A percentile compares a stretch with the other conserved stretches of the same genome.
These are phyloP conservation scores for Suhomyces xylopsoci DNA, from an alignment of 805 yeast genomes.

Conservation along the genomic window DNA sequence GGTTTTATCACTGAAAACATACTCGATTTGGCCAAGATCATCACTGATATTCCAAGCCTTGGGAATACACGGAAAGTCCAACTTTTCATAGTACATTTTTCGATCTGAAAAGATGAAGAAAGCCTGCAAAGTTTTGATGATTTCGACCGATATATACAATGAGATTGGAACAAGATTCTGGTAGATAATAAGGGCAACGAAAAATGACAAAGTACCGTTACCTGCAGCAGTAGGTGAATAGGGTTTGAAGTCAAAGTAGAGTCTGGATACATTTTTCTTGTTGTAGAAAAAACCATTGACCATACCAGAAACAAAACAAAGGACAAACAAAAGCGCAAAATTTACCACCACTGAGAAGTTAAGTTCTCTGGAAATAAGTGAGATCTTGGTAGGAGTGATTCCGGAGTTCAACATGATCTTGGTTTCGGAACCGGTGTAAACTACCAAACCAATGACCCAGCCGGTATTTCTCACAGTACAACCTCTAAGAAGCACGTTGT, in stretches of 20 bases:
- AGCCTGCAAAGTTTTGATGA: slow-evolving; percentile 79
- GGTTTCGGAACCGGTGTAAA: slow-evolving; percentile 75
- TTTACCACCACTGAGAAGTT: slow-evolving; percentile 68
- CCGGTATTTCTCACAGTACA: slow-evolving; percentile 76
- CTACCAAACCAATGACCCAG: slow-evolving; percentile 77
- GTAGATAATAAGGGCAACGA: slow-evolving; percentile 72
- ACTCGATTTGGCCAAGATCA: slow-evolving; percentile 83
- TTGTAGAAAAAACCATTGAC: slow-evolving; percentile 67
- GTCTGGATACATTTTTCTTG: slow-evolving; percentile 47
- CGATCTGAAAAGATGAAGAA: slow-evolving; percentile 76
- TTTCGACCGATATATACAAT: slow-evolving; percentile 75
- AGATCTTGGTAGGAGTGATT: slow-evolving; percentile 71
- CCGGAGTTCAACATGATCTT: slow-evolving; percentile 83
- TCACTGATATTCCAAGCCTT: slow-evolving; percentile 84
- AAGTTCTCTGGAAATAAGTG: slow-evolving; percentile 69
- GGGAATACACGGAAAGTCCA: slow-evolving; percentile 82
- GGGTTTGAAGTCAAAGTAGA: slow-evolving; percentile 67
- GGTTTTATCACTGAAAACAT: slow-evolving; percentile 79
- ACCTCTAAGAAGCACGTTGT: slow-evolving; percentile 70
- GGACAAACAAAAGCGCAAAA: slow-evolving; percentile 57
- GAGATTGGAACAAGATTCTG: slow-evolving; percentile 84
- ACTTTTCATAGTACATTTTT: slow-evolving; percentile 60
- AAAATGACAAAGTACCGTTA: slow-evolving; percentile 70
- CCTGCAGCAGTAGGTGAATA: slow-evolving; percentile 61
- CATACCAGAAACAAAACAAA: slow-evolving; percentile 69